phyloP scores from a whole-genome alignment of 73 alveolate genomes.

The Durusdinium trenchii region DNA sequence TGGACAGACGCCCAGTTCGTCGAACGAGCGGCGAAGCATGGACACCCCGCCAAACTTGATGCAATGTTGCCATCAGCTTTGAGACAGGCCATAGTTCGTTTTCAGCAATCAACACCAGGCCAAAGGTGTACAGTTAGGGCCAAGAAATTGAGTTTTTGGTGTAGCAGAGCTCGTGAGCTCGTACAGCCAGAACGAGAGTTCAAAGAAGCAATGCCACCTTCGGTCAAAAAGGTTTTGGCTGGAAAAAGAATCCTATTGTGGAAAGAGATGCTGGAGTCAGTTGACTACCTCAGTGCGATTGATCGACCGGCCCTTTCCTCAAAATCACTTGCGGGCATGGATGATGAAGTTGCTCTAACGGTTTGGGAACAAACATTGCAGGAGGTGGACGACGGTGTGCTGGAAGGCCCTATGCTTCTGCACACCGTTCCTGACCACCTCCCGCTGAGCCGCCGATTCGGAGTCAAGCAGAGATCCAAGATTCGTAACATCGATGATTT shows the following conservation, averaged over 20 bases:
- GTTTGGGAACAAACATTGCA: background rate
- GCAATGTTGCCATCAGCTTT: background rate
- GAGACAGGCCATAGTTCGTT: background rate
- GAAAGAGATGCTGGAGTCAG: background rate
- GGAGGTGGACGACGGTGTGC: background rate
- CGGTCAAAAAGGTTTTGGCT: background rate
- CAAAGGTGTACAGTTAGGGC: background rate
- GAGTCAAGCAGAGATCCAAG: background rate
- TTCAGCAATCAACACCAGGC: background rate
- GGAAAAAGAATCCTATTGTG: background rate
- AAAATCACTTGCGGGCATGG: background rate
- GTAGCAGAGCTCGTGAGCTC: background rate
- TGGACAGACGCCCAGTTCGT: background rate
- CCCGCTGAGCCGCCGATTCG: background rate
- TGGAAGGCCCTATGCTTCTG: background rate
- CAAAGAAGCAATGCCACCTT: background rate
- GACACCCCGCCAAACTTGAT: background rate
- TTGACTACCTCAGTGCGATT: background rate
- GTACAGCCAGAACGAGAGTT: background rate
- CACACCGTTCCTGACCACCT: background rate
- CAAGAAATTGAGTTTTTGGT: background rate
- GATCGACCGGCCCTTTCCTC: background rate
- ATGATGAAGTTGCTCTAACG: background rate
- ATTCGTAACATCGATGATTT: background rate
- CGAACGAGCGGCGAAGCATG: background rate